Evolutionary conservation across 164 flowering plant genomes (phyloP), one percentile per base, ranked within the genome.

Genomic region (Stephania yunnanensis): DNA sequence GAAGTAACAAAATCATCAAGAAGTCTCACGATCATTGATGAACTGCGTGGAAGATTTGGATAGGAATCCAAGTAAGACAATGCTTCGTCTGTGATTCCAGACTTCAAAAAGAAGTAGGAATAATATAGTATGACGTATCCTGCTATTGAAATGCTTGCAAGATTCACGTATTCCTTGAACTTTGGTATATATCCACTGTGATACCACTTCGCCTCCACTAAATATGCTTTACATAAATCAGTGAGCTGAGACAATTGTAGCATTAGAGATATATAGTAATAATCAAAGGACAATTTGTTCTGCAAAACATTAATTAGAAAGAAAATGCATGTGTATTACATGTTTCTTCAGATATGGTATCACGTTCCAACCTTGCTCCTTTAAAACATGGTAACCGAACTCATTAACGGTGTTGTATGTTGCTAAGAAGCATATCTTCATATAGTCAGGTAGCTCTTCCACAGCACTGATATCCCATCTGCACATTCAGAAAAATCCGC

Each of bases 381-480:
- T 72, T 2, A 52, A 46, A 13, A 13, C 29, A 52, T 53, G 17
- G 12, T 72, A 31, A 29, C 46, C 74, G 6, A 72, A n/a, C 31
- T 72, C 65, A 53, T 72, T 72, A 20, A 55, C 7, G 20, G 64
- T 72, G 65, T 52, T 72, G 46, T 52, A 72, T 1, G 30, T 8
- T 22, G 74, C 65, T 52, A 72, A 36, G 65, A 72, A 72, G 55
- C 36, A 29, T 15, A 72, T 20, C 74, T 72, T 72, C 46, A 55
- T 52, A 31, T 36, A 72, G 22, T 53, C 20, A 15, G 73, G 74
- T 25, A 72, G 66, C 20, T 72, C 36, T 71, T 52, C 74, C 2
- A 30, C 46, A 1, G 65, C 74, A 29, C 11, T 53, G 20, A 36
- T 17, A 36, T 72, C 65, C 64, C 73, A 71, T 71, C 73, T 71